Conservation (phyloP, 2,329 filamentous ascomycete species). For the Fusarium sulawesiense region DNA sequence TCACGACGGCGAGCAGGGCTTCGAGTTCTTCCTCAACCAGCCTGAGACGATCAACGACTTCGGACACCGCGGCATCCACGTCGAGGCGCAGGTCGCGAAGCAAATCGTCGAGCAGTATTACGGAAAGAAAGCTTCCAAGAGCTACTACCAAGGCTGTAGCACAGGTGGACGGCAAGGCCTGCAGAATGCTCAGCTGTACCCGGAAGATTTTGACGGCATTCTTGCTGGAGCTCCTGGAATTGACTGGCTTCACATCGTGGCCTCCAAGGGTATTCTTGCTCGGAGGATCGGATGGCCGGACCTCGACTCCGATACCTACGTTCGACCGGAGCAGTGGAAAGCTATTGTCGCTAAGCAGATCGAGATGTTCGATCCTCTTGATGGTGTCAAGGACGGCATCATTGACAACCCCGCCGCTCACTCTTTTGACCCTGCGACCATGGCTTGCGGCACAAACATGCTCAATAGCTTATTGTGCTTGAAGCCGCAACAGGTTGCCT, state of each 20-base stretch:
- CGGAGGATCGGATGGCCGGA: neutral
- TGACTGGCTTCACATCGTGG: slow-evolving; percentile 15
- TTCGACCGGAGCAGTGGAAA: slow-evolving; percentile 14
- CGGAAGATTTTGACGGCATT: slow-evolving; percentile 11
- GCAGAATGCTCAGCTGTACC: slow-evolving; percentile 14
- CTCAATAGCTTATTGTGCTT: slow-evolving; percentile 1
- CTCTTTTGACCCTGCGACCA: neutral
- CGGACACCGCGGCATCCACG: slow-evolving; percentile 4
- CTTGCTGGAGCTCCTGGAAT: slow-evolving; percentile 8
- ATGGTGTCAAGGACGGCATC: slow-evolving; percentile 5
- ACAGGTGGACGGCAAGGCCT: slow-evolving; percentile 8
- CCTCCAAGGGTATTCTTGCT: slow-evolving; percentile 11
- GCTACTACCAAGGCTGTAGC: slow-evolving; percentile 15
- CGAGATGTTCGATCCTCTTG: slow-evolving; percentile 9
- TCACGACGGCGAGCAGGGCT: slow-evolving; percentile 2
- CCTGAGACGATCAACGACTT: slow-evolving; percentile 13
- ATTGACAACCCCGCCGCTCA: slow-evolving; percentile 11
- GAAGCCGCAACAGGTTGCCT: neutral
- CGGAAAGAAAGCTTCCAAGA: neutral
- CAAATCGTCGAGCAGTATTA: slow-evolving; percentile 13
- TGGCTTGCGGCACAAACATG: neutral
- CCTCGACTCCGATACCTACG: neutral
- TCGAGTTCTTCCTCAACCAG: slow-evolving; percentile 13
- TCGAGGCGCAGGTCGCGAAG: slow-evolving; percentile 4
- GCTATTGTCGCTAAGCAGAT: slow-evolving; percentile 7